Conservation (phyloP, 768 basidiomycete genomes). For the Boletus pseudo-olivaceus region DNA sequence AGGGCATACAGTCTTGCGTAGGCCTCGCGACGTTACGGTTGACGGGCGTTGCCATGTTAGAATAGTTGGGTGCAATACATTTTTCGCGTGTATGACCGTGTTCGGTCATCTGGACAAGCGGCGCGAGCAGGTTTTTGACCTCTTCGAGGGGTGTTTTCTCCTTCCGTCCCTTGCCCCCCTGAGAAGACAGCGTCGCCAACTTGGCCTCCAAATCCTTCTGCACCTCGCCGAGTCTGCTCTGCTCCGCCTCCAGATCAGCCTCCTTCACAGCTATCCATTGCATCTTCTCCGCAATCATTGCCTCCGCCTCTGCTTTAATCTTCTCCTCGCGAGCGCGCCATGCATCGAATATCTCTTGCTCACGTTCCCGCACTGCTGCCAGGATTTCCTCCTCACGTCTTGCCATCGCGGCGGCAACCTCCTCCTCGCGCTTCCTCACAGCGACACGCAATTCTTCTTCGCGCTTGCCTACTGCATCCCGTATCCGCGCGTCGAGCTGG, state of each 20-base stretch:
- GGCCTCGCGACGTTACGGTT: conserved; percentile 33
- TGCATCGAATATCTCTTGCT: conserved; percentile 59
- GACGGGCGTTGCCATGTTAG: conserved; percentile 49
- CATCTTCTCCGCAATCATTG: conserved; percentile 37
- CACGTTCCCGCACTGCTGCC: conserved; percentile 60
- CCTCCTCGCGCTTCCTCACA: conserved; percentile 65
- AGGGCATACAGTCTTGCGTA: conserved; percentile 31
- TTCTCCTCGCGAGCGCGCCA: conserved; percentile 53
- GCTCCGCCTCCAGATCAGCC: conserved; percentile 52
- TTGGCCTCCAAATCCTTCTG: conserved; percentile 50
- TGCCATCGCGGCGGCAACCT: conserved; percentile 62
- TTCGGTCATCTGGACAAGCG: conserved; percentile 39
- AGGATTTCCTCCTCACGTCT: conserved; percentile 70
- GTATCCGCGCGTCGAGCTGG: conserved; percentile 45
- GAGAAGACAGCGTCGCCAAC: conserved; percentile 43
- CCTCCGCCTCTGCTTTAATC: conserved; percentile 47
- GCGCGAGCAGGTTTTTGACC: conserved; percentile 65
- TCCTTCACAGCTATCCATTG: conserved; percentile 50
- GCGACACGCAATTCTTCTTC: conserved; percentile 68
- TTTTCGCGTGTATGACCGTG: conserved; percentile 24
- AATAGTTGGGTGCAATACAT: conserved; percentile 10
- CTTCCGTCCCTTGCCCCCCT: conserved; percentile 37
- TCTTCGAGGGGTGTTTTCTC: conserved; percentile 68
- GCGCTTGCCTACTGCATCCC: conserved; percentile 55
- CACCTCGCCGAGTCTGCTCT: conserved; percentile 43